Conservation (phyloP, 2,329 filamentous ascomycete species). For the Aspergillus bombycis region DNA sequence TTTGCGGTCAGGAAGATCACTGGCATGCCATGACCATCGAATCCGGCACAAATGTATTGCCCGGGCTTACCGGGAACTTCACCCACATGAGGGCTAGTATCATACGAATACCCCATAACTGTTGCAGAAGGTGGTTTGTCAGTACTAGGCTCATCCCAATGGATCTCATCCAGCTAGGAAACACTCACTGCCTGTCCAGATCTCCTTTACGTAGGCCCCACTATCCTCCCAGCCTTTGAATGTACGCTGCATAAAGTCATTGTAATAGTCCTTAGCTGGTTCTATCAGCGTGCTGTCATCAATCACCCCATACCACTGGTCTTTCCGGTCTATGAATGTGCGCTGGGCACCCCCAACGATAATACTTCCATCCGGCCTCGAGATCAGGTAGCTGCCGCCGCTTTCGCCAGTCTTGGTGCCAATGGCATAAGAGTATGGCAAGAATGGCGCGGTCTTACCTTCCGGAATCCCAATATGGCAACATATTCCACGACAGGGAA, state of each 20-base stretch:
- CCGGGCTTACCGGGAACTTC: constrained; percentile 47
- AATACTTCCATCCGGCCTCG: constrained; percentile 57
- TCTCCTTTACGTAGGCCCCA: constrained; percentile 35
- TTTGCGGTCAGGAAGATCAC: constrained; percentile 63
- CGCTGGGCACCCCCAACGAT: constrained; percentile 67
- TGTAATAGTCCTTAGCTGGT: constrained; percentile 45
- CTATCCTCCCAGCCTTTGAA: constrained; percentile 43
- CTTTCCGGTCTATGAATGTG: constrained; percentile 26
- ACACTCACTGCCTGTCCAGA: constrained; percentile 41
- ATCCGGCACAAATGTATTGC: constrained; percentile 63
- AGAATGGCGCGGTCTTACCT: constrained; percentile 31
- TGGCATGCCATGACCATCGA: constrained; percentile 72
- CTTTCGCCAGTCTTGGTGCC: constrained; percentile 57
- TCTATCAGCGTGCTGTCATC: constrained; percentile 56
- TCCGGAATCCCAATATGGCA: constrained; percentile 37
- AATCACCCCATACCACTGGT: constrained; percentile 50
- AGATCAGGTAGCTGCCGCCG: constrained; percentile 60
- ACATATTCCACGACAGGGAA: constrained; percentile 70
- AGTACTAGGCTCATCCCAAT: background rate
- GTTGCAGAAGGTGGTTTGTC: constrained; percentile 1
- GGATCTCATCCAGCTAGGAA: background rate
- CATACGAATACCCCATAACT: constrained; percentile 58
- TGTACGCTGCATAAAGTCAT: constrained; percentile 42
- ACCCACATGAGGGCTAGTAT: constrained; percentile 59
- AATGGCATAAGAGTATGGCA: constrained; percentile 61